Percentiles rank a stretch among this genome's conserved stretches.
Evolutionary conservation across 2,329 filamentous ascomycete genomes (phyloP).

Genomic region (Calycina marina): DNA sequence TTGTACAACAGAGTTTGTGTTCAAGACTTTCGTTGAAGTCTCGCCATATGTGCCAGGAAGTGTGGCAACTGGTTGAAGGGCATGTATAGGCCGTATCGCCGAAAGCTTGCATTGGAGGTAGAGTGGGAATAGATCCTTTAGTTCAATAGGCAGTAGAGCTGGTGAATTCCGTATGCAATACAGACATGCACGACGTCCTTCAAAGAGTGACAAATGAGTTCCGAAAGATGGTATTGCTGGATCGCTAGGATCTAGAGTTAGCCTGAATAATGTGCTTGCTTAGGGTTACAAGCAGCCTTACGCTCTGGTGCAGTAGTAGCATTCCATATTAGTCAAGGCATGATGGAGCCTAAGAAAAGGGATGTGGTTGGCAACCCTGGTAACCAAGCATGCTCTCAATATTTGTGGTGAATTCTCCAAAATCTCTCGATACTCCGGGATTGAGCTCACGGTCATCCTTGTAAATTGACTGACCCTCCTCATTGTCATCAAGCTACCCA

Average conservation of each 20-base stretch:
- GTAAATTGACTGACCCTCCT: constrained; percentile 7
- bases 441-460: constrained; percentile 3
- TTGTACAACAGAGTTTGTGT: constrained; percentile 1
- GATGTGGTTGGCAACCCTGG: constrained; percentile 4
- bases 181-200: constrained; percentile 6
- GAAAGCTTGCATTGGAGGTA: constrained; percentile 2
- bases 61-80: not conserved
- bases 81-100: not conserved
- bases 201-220: constrained; percentile 6
- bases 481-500: constrained; percentile 5
- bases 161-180: constrained; percentile 7
- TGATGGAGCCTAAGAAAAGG: constrained; percentile 5
- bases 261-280: not conserved
- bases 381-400: constrained; percentile 7
- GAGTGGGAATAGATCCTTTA: constrained; percentile 4
- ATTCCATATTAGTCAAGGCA: constrained; percentile 6
- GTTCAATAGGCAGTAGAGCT: constrained; percentile 3
- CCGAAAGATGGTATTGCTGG: constrained; percentile 3
- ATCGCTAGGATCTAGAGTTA: constrained; percentile 1
- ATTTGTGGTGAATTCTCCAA: constrained; percentile 5
- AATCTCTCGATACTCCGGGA: constrained; percentile 7
- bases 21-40: not conserved
- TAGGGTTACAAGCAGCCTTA: not conserved
- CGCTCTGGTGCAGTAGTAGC: constrained; percentile 6
- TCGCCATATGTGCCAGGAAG: constrained; percentile 2